Percentiles rank a stretch among this genome's conserved stretches.
These are phyloP conservation scores for Entrophospora sp. DNA, from an alignment of 192 early-diverging fungal species.

Conservation along the genomic window DNA sequence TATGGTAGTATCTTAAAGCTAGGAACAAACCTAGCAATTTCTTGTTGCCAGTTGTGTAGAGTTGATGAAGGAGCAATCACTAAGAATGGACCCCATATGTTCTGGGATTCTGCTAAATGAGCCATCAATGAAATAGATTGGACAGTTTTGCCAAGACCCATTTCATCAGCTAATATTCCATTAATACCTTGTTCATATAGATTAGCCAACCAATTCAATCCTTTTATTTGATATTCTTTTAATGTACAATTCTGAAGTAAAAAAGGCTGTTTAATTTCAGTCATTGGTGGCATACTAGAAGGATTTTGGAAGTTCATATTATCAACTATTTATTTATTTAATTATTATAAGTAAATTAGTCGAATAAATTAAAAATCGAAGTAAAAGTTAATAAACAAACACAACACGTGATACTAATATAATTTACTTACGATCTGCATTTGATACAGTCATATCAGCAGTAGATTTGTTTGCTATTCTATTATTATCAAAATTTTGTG, in stretches of 20 bases:
- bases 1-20: constrained; percentile 69
- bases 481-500: constrained; percentile 61
- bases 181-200: constrained; percentile 87
- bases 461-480: constrained; percentile 28
- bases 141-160: constrained; percentile 82
- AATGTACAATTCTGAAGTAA: constrained; percentile 79
- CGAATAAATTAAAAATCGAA: too few species aligned
- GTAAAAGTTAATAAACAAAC: neutral
- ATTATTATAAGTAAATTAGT: too few species aligned
- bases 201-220: constrained; percentile 78
- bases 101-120: constrained; percentile 75
- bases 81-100: constrained; percentile 87
- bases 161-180: constrained; percentile 84
- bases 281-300: constrained; percentile 55
- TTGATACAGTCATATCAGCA: constrained; percentile 34
- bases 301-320: constrained; percentile 85
- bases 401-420: too few species aligned
- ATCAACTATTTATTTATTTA: constrained; percentile 47
- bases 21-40: constrained; percentile 73
- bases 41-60: constrained; percentile 90
- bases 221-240: constrained; percentile 76
- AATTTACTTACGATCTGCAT: constrained; percentile 34
- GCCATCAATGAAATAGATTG: constrained; percentile 88
- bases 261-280: constrained; percentile 70
- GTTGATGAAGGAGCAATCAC: constrained; percentile 85